Percentiles rank a stretch among this genome's conserved stretches.
These are phyloP conservation scores for Cladobotryum protrusum DNA, from an alignment of 2,329 filamentous ascomycete genomes.

Conservation along the genomic window DNA sequence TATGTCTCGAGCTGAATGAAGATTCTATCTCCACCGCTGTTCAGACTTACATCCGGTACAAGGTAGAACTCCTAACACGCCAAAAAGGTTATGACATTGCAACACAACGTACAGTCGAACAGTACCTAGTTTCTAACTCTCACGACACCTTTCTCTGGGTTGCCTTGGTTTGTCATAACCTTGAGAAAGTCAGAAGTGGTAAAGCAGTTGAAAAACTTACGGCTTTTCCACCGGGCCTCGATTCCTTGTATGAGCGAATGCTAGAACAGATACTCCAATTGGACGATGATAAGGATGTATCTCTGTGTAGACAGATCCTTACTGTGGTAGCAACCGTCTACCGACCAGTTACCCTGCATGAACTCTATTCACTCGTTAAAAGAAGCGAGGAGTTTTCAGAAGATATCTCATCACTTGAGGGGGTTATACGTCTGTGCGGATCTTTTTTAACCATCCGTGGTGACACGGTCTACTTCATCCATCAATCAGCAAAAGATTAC, in stretches of 20 bases:
- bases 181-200: slow-evolving; percentile 8
- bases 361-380: too few species aligned
- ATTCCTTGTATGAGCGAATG: slow-evolving; percentile 33
- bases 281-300: slow-evolving; percentile 20
- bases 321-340: slow-evolving; percentile 22
- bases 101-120: slow-evolving; percentile 6
- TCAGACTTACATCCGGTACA: slow-evolving; percentile 29
- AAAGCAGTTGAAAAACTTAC: slow-evolving; percentile 15
- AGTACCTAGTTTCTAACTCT: slow-evolving; percentile 24
- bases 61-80: slow-evolving; percentile 24
- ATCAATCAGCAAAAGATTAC: slow-evolving; percentile 40
- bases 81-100: slow-evolving; percentile 10
- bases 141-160: too few species aligned
- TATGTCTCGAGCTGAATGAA: slow-evolving; percentile 33
- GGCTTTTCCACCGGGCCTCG: slow-evolving; percentile 27
- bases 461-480: slow-evolving; percentile 29
- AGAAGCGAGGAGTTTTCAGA: too few species aligned
- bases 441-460: slow-evolving; percentile 34
- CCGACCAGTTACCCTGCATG: slow-evolving; percentile 29
- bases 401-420: slow-evolving; percentile 14
- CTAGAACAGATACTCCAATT: slow-evolving; percentile 24
- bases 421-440: slow-evolving; percentile 29
- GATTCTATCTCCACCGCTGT: slow-evolving; percentile 31
- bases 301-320: slow-evolving; percentile 30
- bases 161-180: slow-evolving; percentile 15